A percentile compares a stretch with the other conserved stretches of the same genome.
These are phyloP conservation scores for Plasmodium coatneyi DNA, from an alignment of 169 alveolate species.

Conservation along the genomic window DNA sequence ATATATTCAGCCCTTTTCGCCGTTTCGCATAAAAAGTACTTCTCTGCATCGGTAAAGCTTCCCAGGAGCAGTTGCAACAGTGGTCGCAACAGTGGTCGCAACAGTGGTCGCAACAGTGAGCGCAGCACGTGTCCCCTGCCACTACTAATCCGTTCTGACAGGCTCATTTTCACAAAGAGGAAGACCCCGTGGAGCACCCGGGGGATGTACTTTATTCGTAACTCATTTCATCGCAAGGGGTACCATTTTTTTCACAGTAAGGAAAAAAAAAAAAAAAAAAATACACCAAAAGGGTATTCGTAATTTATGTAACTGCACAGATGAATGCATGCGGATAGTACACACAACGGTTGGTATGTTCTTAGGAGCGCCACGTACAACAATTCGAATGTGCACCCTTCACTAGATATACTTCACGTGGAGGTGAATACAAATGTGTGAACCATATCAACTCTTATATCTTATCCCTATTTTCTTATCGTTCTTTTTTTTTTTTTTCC, in stretches of 20 bases:
- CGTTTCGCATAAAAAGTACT: conserved; percentile 9
- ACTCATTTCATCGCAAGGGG: not conserved
- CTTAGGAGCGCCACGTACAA: not conserved
- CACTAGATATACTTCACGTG: not conserved
- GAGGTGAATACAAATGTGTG: not conserved
- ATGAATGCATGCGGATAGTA: not conserved
- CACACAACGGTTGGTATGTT: not conserved
- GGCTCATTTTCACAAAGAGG: not conserved
- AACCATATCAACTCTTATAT: not conserved
- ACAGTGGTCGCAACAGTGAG: not conserved
- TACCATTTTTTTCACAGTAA: conserved; percentile 10
- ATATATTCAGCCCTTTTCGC: conserved; percentile 21
- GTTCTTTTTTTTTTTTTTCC: not conserved
- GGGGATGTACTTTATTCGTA: conserved; percentile 54
- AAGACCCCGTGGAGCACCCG: not conserved
- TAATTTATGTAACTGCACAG: not conserved
- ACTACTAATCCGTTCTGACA: not conserved
- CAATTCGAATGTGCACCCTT: not conserved
- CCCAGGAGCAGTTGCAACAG: not conserved
- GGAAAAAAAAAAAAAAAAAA: conserved; percentile 1
- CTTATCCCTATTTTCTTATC: no score
- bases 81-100: not conserved
- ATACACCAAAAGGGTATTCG: not conserved
- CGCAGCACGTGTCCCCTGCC: not conserved
- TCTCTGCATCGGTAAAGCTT: conserved; percentile 4